These are phyloP conservation scores for Apiospora sp. DNA, from an alignment of 2,329 filamentous ascomycete genomes.

Conservation along the genomic window DNA sequence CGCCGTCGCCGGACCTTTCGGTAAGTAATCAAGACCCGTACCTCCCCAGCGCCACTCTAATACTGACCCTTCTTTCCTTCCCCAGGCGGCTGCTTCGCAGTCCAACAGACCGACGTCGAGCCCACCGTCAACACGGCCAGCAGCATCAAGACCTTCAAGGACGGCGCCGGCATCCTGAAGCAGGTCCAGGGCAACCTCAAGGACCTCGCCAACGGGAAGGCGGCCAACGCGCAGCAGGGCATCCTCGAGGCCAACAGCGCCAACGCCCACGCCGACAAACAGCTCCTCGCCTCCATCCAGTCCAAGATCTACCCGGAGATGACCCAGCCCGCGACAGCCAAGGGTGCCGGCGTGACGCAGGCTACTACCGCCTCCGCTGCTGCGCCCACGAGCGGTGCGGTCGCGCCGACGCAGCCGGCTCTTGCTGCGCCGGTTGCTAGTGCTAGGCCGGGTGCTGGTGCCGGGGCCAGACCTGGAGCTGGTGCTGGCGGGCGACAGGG, in stretches of 20 bases:
- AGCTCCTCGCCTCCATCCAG: slow-evolving; percentile 47
- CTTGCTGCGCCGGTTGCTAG: slow-evolving; percentile 29
- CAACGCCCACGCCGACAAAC: slow-evolving; percentile 53
- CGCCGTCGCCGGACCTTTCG: slow-evolving; percentile 63
- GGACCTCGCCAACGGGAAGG: slow-evolving; percentile 48
- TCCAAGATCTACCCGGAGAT: slow-evolving; percentile 48
- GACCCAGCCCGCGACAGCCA: slow-evolving; percentile 43
- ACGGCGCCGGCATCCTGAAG: slow-evolving; percentile 31
- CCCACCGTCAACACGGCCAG: slow-evolving; percentile 52
- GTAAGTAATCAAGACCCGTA: slow-evolving; percentile 51
- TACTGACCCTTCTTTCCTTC: background rate
- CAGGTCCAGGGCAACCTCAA: slow-evolving; percentile 28
- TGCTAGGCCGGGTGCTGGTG: slow-evolving; percentile 13
- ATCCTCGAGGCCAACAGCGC: slow-evolving; percentile 60
- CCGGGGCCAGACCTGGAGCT: background rate
- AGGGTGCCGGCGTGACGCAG: slow-evolving; percentile 38
- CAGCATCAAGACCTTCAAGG: slow-evolving; percentile 51
- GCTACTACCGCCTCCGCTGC: slow-evolving; percentile 31
- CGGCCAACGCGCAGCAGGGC: slow-evolving; percentile 56
- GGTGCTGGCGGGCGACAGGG: background rate
- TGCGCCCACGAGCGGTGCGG: slow-evolving; percentile 20
- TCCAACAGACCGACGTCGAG: slow-evolving; percentile 59
- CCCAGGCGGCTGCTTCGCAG: slow-evolving; percentile 57
- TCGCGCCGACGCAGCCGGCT: slow-evolving; percentile 29
- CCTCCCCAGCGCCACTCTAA: slow-evolving; percentile 54